Percentiles rank a stretch among this genome's conserved stretches.
phyloP scores from a whole-genome alignment of 2,329 filamentous ascomycete species.

The Colletotrichum orchidophilum region DNA sequence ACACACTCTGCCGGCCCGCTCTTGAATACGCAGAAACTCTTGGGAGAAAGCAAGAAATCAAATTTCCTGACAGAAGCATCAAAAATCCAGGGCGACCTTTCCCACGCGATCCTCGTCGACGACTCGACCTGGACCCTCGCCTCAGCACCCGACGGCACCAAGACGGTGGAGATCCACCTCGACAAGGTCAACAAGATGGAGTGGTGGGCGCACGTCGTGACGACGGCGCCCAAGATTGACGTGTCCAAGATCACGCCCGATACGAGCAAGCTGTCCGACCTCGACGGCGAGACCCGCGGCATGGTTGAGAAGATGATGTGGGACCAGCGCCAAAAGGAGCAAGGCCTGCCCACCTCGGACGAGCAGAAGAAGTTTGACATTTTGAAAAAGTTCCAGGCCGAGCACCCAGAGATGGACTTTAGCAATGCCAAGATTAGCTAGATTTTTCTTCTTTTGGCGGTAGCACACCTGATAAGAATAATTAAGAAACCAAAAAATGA shows the following conservation, averaged over 20 bases:
- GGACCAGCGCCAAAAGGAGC: constrained; percentile 96
- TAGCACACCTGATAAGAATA: no score
- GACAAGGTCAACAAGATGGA: constrained; percentile 98
- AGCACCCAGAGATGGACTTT: constrained; percentile 80
- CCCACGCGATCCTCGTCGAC: constrained; percentile 80
- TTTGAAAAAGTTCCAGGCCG: constrained; percentile 88
- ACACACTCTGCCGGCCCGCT: background rate
- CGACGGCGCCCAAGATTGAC: constrained; percentile 88
- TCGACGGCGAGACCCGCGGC: constrained; percentile 91
- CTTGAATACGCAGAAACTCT: background rate
- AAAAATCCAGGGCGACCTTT: constrained; percentile 77
- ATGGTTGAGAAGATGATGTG: constrained; percentile 99
- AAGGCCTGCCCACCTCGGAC: constrained; percentile 87
- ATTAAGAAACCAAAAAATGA: background rate
- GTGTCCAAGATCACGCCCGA: constrained; percentile 95
- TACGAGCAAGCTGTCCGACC: constrained; percentile 87
- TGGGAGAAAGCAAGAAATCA: background rate
- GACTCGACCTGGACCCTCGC: constrained; percentile 96
- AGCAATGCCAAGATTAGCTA: constrained; percentile 71
- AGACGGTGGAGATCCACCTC: constrained; percentile 81
- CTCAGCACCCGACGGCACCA: constrained; percentile 73
- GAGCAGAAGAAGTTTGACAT: constrained; percentile 96
- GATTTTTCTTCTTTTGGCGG: background rate
- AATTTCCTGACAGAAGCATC: background rate
- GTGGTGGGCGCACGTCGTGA: constrained; percentile 97